Conservation (phyloP, 257 asterid genomes). For the Dorcoceras hygrometricum region DNA sequence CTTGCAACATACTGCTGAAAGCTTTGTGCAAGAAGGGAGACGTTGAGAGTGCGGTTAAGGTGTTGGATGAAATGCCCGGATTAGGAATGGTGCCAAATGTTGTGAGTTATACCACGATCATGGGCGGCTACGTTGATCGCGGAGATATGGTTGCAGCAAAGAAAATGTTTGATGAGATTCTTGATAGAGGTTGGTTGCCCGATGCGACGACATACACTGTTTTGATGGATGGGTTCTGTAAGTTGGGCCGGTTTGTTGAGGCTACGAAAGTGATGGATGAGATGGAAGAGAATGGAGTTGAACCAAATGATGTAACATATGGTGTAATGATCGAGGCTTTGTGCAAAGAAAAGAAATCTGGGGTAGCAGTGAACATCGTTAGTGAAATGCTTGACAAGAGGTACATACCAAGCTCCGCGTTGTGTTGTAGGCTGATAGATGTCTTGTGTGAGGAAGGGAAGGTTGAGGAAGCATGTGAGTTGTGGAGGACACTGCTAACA, state of each 20-base stretch:
- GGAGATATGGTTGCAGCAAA: constrained; percentile 69
- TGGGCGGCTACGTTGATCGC: constrained; percentile 62
- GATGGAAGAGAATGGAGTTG: constrained; percentile 78
- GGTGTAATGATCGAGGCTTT: constrained; percentile 79
- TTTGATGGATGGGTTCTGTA: constrained; percentile 84
- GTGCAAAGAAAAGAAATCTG: constrained; percentile 69
- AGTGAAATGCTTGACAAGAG: constrained; percentile 77
- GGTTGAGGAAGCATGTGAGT: constrained; percentile 63
- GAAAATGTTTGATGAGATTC: constrained; percentile 61
- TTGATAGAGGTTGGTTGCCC: constrained; percentile 77
- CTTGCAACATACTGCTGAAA: constrained; percentile 77
- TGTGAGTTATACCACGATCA: constrained; percentile 79
- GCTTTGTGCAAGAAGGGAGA: constrained; percentile 76
- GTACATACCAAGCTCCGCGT: constrained; percentile 58
- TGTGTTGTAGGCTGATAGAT: constrained; percentile 79
- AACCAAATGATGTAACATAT: constrained; percentile 84
- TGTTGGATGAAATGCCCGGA: constrained; percentile 87
- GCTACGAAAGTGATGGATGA: constrained; percentile 93
- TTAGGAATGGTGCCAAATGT: constrained; percentile 87
- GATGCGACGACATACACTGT: constrained; percentile 85
- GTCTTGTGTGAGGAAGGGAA: constrained; percentile 67
- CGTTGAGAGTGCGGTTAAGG: constrained; percentile 51
- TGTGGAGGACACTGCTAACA: constrained; percentile 67
- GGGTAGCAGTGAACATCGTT: constrained; percentile 72
- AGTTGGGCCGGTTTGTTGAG: constrained; percentile 56